Evolutionary conservation across 2,329 filamentous ascomycete genomes (phyloP).

Genomic region (Aspergillus caelatus): DNA sequence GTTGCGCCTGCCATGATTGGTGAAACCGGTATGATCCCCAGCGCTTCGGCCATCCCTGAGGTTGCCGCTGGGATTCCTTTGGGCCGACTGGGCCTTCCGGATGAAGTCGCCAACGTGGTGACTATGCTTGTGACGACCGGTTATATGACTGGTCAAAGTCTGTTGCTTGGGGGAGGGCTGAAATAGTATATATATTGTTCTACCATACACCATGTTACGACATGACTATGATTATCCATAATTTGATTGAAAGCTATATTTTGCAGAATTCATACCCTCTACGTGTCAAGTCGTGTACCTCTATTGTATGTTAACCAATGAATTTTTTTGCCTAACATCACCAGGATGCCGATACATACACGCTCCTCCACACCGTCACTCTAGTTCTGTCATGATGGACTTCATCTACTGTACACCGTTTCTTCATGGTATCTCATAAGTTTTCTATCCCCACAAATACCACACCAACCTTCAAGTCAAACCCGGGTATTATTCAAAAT

Average conservation of each 20-base stretch:
- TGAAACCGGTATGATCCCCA: constrained; percentile 64
- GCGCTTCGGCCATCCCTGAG: constrained; percentile 60
- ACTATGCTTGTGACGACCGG: constrained; percentile 64
- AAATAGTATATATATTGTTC: constrained; percentile 38
- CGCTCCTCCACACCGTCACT: neutral
- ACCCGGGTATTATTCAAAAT: neutral
- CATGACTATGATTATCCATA: constrained; percentile 23
- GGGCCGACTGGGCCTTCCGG: constrained; percentile 59
- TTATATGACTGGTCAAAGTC: constrained; percentile 61
- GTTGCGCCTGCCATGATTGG: constrained; percentile 72
- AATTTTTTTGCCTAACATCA: constrained; percentile 2
- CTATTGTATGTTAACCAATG: neutral
- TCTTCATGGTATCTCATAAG: neutral
- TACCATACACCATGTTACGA: neutral
- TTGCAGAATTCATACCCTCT: neutral
- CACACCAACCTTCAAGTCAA: neutral
- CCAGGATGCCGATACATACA: constrained; percentile 4
- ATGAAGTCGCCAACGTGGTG: constrained; percentile 64
- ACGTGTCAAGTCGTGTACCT: neutral
- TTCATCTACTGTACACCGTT: constrained; percentile 6
- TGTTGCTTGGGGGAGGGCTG: constrained; percentile 56
- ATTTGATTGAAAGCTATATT: neutral
- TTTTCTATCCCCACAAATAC: neutral
- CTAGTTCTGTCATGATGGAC: neutral
- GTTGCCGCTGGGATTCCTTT: constrained; percentile 64